Percentiles rank a stretch among this genome's conserved stretches.
Evolutionary conservation across 495 filamentous ascomycete species (phyloP).

Genomic region (Aspergillus asperescens): DNA sequence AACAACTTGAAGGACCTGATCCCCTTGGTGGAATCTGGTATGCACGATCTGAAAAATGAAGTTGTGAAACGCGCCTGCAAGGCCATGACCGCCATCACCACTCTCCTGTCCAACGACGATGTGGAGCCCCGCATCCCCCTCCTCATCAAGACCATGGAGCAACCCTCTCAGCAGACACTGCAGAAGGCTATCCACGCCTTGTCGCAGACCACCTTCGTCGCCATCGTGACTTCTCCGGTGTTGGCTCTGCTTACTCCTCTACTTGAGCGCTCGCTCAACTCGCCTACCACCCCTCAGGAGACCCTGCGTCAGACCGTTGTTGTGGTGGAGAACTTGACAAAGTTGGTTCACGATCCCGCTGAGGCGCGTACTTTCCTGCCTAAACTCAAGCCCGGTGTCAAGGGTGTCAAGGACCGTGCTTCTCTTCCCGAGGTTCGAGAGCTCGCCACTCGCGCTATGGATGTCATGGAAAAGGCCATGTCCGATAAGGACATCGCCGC

Average conservation of each 20-base stretch:
- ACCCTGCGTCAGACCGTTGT: conserved; percentile 92
- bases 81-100: conserved; percentile 86
- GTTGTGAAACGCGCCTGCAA: conserved; percentile 83
- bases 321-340: conserved; percentile 98
- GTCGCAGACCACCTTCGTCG: conserved; percentile 98
- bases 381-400: conserved; percentile 90
- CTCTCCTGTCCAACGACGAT: conserved; percentile 93
- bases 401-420: conserved; percentile 78
- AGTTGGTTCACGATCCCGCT: conserved; percentile 94
- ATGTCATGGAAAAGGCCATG: conserved; percentile 94
- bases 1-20: conserved; percentile 86
- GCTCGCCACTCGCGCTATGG: conserved; percentile 73
- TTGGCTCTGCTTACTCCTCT: conserved; percentile 95
- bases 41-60: conserved; percentile 94
- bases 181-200: conserved; percentile 96
- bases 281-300: conserved; percentile 85
- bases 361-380: conserved; percentile 95
- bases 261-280: conserved; percentile 87
- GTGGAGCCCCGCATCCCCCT: conserved; percentile 89
- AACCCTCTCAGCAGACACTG: conserved; percentile 80
- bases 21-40: conserved; percentile 83
- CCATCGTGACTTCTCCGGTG: conserved; percentile 94
- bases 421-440: conserved; percentile 93
- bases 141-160: conserved; percentile 90
- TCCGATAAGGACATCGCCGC: conserved; percentile 51